phyloP scores from a whole-genome alignment of 306 rosid species.

The Mucuna pruriens region DNA sequence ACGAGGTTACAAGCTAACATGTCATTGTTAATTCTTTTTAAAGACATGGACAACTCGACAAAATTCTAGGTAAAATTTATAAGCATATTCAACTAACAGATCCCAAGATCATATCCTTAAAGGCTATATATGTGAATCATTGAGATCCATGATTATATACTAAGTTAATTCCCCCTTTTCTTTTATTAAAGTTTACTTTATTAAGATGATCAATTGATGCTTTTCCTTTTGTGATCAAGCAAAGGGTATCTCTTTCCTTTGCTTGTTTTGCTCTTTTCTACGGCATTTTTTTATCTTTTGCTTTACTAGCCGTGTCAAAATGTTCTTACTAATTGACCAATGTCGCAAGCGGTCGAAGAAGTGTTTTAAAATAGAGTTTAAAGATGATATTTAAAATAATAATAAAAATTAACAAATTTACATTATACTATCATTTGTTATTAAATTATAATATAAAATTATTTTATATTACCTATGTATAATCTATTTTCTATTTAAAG shows the following conservation, averaged over 20 bases:
- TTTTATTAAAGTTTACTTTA: not conserved
- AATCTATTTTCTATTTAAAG: too few relatives aligned
- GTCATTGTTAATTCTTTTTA: conserved; percentile 1
- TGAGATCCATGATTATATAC: conserved; percentile 34
- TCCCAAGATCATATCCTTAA: conserved; percentile 41
- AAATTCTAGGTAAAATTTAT: conserved; percentile 37
- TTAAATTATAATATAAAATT: too few relatives aligned
- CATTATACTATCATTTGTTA: too few relatives aligned
- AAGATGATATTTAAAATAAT: too few relatives aligned
- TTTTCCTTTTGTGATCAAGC: conserved; percentile 32
- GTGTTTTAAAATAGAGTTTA: not conserved
- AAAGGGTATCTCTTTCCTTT: conserved; percentile 12
- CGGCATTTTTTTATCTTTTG: conserved; percentile 6
- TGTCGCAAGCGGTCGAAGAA: not conserved
- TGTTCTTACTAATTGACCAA: not conserved
- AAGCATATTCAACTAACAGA: conserved; percentile 25
- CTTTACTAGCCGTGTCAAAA: conserved; percentile 10
- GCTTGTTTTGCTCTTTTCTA: not conserved
- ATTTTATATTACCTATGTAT: too few relatives aligned
- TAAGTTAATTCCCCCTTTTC: not conserved
- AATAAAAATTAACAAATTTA: too few relatives aligned
- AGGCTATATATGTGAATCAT: conserved; percentile 26
- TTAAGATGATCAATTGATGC: not conserved
- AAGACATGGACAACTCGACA: conserved; percentile 41
- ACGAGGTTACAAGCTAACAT: not conserved